Evolutionary conservation across 441 rosid genomes (phyloP).

Genomic region (Gossypium trilobum): DNA sequence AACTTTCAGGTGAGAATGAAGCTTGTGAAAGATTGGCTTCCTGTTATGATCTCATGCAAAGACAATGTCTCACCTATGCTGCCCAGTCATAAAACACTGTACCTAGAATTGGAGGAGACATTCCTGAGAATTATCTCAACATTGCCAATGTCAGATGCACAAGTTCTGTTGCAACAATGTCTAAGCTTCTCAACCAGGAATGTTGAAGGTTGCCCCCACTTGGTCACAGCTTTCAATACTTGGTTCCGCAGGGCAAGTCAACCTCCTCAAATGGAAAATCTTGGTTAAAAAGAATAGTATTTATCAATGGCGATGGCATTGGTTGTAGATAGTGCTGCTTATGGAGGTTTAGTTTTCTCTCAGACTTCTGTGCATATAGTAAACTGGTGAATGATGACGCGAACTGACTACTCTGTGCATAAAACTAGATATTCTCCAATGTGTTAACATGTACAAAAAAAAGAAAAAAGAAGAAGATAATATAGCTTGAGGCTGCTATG

Average conservation of each 20-base stretch:
- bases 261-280: constrained; percentile 21
- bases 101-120: constrained; percentile 53
- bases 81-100: constrained; percentile 35
- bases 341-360: not conserved
- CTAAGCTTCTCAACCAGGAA: constrained; percentile 54
- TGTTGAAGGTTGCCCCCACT: constrained; percentile 57
- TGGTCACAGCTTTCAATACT: constrained; percentile 50
- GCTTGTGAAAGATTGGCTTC: constrained; percentile 65
- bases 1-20: constrained; percentile 52
- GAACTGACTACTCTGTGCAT: not conserved
- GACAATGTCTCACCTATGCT: constrained; percentile 34
- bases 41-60: constrained; percentile 52
- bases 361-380: constrained; percentile 16
- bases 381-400: not conserved
- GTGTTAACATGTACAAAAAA: not conserved
- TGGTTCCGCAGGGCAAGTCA: constrained; percentile 58
- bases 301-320: not conserved
- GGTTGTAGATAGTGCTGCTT: not conserved
- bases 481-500: too few relatives aligned
- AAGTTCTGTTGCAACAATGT: constrained; percentile 48
- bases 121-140: constrained; percentile 59
- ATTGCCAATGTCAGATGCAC: constrained; percentile 50
- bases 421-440: not conserved
- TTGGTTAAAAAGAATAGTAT: not conserved
- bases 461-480: too few relatives aligned